These are phyloP conservation scores for bread wheat (Triticum aestivum) DNA, from an alignment of 176 grass and related monocot species.

Conservation along the genomic window DNA sequence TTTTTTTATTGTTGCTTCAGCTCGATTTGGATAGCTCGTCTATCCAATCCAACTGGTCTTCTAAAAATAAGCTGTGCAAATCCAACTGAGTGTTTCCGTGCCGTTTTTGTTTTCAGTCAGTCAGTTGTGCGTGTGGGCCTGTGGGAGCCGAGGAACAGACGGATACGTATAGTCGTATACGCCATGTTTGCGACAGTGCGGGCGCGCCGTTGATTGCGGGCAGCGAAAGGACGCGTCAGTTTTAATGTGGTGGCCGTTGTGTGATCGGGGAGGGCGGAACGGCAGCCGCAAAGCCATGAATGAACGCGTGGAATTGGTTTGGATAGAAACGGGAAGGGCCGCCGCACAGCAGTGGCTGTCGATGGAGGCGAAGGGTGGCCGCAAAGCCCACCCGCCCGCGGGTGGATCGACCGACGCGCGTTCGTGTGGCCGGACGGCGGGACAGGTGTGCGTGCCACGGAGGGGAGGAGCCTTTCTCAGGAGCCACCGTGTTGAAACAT, in stretches of 20 bases:
- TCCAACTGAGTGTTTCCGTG: neutral
- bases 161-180: too few relatives aligned
- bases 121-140: neutral
- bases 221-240: neutral
- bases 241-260: neutral
- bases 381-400: neutral
- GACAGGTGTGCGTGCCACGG: too few relatives aligned
- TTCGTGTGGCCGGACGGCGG: neutral
- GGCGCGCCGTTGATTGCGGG: neutral
- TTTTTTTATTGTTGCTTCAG: neutral
- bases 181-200: too few relatives aligned
- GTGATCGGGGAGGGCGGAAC: neutral
- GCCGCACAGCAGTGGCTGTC: neutral
- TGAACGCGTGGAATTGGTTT: neutral
- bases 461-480: neutral
- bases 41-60: neutral
- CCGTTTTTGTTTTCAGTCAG: neutral
- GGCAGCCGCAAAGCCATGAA: neutral
- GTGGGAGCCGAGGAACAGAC: neutral
- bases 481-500: neutral
- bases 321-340: neutral
- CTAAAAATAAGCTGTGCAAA: neutral
- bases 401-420: neutral
- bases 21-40: neutral
- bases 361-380: neutral